A percentile compares a stretch with the other conserved stretches of the same genome.
Conservation (phyloP, 495 filamentous ascomycete genomes). For the Penicillium verhagenii region DNA sequence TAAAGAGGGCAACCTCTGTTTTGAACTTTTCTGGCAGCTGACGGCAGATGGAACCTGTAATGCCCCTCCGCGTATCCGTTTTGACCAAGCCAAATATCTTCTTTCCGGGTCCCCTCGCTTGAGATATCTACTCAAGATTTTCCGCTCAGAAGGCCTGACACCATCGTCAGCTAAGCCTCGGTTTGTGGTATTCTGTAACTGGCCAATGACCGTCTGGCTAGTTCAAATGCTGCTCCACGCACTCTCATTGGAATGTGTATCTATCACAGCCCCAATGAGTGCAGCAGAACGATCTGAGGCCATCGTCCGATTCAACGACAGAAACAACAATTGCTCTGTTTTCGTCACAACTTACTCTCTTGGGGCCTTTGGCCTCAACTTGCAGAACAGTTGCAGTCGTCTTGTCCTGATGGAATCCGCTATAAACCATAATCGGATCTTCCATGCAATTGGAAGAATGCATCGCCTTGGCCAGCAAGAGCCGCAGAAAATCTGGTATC, state of each 20-base stretch:
- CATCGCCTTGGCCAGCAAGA: slow-evolving; percentile 9
- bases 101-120: neutral
- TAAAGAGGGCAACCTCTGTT: neutral
- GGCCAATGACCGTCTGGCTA: slow-evolving; percentile 3
- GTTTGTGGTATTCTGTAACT: slow-evolving; percentile 2
- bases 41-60: neutral
- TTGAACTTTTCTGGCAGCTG: neutral
- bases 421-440: neutral
- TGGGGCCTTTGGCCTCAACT: neutral
- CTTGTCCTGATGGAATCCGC: neutral
- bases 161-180: neutral
- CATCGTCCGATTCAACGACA: neutral
- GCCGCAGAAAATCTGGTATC: slow-evolving; percentile 9
- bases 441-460: slow-evolving; percentile 7
- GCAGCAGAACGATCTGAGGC: neutral
- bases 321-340: neutral
- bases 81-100: neutral
- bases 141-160: neutral
- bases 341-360: neutral
- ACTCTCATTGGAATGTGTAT: neutral
- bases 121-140: neutral
- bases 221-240: slow-evolving; percentile 4
- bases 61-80: neutral
- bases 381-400: neutral
- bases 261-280: neutral